Percentiles rank a stretch among this genome's conserved stretches.
Conservation (phyloP, 2,329 filamentous ascomycete genomes). For the Polychaeton citri region DNA sequence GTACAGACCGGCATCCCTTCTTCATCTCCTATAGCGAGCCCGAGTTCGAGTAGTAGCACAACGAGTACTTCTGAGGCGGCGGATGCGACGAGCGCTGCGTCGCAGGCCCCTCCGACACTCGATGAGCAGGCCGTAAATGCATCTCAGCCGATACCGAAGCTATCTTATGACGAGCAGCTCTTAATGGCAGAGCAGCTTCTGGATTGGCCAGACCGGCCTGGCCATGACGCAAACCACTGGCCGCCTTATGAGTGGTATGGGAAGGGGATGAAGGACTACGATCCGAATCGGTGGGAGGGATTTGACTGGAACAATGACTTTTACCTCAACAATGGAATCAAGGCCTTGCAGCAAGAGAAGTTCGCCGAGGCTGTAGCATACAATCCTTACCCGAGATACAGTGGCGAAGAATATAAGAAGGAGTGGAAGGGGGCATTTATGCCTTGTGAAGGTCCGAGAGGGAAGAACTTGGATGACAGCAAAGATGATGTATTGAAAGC, state of each 20-base stretch:
- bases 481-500: slow-evolving; percentile 52
- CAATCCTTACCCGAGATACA: slow-evolving; percentile 60
- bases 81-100: slow-evolving; percentile 1
- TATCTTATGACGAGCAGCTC: background rate
- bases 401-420: slow-evolving; percentile 46
- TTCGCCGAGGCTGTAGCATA: slow-evolving; percentile 35
- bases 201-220: slow-evolving; percentile 3
- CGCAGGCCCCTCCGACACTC: too few species aligned
- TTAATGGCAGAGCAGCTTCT: background rate
- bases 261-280: slow-evolving; percentile 24
- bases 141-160: background rate
- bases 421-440: slow-evolving; percentile 45
- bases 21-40: background rate
- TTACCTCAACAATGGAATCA: slow-evolving; percentile 22
- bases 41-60: slow-evolving; percentile 1
- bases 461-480: slow-evolving; percentile 37
- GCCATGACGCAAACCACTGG: slow-evolving; percentile 28
- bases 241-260: slow-evolving; percentile 31
- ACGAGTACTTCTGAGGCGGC: too few species aligned
- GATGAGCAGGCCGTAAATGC: too few species aligned
- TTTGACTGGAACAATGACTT: slow-evolving; percentile 28
- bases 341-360: slow-evolving; percentile 11
- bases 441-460: slow-evolving; percentile 50
- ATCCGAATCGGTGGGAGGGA: slow-evolving; percentile 36
- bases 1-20: background rate